Percentiles rank a stretch among this genome's conserved stretches.
These are phyloP conservation scores for Kwoniella dejecticola DNA, from an alignment of 768 basidiomycete genomes.

Conservation along the genomic window DNA sequence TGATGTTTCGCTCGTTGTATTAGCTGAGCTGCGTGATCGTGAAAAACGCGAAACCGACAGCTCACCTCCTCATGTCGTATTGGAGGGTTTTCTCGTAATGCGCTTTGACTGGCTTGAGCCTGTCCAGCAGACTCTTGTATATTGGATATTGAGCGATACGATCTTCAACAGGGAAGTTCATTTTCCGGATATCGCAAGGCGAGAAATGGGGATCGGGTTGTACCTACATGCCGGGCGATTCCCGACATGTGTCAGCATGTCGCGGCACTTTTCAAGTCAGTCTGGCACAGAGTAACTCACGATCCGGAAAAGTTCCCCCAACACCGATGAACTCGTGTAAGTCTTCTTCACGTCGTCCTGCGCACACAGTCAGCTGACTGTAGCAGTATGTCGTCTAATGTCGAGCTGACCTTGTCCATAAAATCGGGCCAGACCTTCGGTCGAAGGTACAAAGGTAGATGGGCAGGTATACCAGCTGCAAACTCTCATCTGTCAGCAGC, in stretches of 20 bases:
- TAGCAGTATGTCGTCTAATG: neutral
- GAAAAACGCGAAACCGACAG: neutral
- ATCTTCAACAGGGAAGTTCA: conserved; percentile 38
- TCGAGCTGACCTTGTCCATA: conserved; percentile 49
- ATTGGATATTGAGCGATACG: conserved; percentile 30
- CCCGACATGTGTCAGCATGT: too few species aligned
- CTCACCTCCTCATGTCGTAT: conserved; percentile 49
- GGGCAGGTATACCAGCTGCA: conserved; percentile 46
- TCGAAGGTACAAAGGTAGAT: conserved; percentile 28
- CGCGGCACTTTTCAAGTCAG: neutral
- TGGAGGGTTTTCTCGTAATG: conserved; percentile 43
- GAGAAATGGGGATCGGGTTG: conserved; percentile 50
- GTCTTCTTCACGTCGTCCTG: conserved; percentile 36
- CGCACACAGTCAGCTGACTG: neutral
- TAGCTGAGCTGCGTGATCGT: neutral
- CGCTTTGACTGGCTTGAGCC: conserved; percentile 46
- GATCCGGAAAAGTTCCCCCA: conserved; percentile 47
- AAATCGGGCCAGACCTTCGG: conserved; percentile 52
- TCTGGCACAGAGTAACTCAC: conserved; percentile 20
- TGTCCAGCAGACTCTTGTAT: conserved; percentile 28
- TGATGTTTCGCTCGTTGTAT: too few species aligned
- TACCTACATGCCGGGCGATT: too few species aligned
- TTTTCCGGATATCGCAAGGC: conserved; percentile 32
- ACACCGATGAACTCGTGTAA: conserved; percentile 45
- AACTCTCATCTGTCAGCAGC: neutral